Evolutionary conservation across 768 basidiomycete genomes (phyloP).

Genomic region (Rhodotorula babjevae): DNA sequence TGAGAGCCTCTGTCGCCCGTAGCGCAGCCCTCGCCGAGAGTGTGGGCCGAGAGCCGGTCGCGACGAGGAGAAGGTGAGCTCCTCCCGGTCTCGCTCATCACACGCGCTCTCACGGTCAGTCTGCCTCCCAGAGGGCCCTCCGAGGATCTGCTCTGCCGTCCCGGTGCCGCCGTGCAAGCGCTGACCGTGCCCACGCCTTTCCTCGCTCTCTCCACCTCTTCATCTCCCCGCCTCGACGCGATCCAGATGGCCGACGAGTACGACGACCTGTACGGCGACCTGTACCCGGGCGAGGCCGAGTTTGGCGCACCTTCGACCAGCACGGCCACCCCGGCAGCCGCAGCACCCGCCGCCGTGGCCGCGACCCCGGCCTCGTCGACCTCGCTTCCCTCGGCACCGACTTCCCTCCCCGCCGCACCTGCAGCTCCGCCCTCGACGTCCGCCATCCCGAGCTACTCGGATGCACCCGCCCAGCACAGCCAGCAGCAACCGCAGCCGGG

Average conservation of each 20-base stretch:
- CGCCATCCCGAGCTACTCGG: constrained; percentile 44
- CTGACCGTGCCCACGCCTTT: neutral
- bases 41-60: too few species aligned
- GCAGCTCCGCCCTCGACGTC: neutral
- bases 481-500: neutral
- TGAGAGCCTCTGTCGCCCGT: too few species aligned
- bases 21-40: too few species aligned
- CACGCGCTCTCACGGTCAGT: neutral
- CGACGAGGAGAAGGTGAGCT: too few species aligned
- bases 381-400: constrained; percentile 27
- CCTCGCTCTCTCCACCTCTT: neutral
- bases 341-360: neutral
- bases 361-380: constrained; percentile 42
- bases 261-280: constrained; percentile 46
- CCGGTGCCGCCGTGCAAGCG: too few species aligned
- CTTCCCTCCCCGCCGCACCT: neutral
- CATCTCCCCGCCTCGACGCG: neutral
- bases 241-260: constrained; percentile 18
- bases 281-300: constrained; percentile 36
- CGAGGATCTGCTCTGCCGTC: too few species aligned
- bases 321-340: neutral
- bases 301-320: neutral
- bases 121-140: neutral
- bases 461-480: neutral
- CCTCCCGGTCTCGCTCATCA: too few species aligned